Base-by-base conservation (phyloP, 129 eudicot species). In the Gnaphalium uliginosum region DNA sequence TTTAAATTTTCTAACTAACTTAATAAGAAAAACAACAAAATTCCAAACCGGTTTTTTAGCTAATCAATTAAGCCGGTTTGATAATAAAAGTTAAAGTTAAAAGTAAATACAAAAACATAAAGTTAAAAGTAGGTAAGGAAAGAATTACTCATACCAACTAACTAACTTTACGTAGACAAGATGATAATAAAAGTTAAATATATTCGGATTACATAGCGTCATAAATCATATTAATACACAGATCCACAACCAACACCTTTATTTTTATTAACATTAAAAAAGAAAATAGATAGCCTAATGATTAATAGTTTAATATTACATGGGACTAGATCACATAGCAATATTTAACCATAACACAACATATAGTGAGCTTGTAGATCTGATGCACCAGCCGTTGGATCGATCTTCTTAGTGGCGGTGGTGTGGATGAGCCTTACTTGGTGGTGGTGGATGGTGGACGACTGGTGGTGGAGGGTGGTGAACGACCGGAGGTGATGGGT, bases 371-470 rank as follows among this genome's bases (percentile, higher is more conserved):
- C 59, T 23, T 22, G 73, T 68, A 23, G 73, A 68, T 68, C 73
- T 68, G 59, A 35, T 24, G n/a, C n/a, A 24, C 57, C 8, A 13
- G 19, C 72, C 58, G 14, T 19, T 26, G 25, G 51, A 2, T 32
- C 24, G 30, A 33, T 43, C 57, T 41, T 21, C 56, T 43, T 66
- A 66, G 51, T 35, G 76, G 29, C 18, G 66, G 54, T 58, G 69
- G 58, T 21, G 78, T n/a, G 66, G 77, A 33, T 61, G 78, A 14
- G 68, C 21, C 24, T 35, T 61, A 57, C 15, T 17, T 22, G 53
- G 58, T 60, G 78, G 78, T 32, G 78, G 78, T 4, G 68, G 69
- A 4, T 56, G 69, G 46, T 56, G 61, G 61, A 54, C 23, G 9
- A 21, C 23, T 18, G 60, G 60, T 1, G 59, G 59, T 25, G 69